These are phyloP conservation scores for Amoebophrya sp. DNA, from an alignment of 169 alveolate genomes.

Conservation along the genomic window DNA sequence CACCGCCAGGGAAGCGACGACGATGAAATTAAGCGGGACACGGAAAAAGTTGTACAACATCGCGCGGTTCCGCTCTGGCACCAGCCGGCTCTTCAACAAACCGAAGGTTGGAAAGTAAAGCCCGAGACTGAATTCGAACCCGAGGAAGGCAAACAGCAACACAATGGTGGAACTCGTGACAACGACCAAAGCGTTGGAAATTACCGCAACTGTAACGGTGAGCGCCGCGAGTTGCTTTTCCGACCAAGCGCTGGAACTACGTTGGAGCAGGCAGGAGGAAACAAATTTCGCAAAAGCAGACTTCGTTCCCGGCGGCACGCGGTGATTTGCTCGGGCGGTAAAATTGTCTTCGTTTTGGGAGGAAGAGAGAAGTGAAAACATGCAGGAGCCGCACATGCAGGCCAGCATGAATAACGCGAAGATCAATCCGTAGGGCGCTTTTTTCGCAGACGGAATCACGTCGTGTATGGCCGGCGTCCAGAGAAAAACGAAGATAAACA, in stretches of 20 bases:
- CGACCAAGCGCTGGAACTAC: too few relatives aligned
- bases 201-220: not conserved
- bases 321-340: too few relatives aligned
- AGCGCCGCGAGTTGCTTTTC: not conserved
- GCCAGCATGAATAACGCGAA: not conserved
- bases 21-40: not conserved
- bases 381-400: not conserved
- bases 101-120: not conserved
- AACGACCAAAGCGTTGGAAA: not conserved
- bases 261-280: too few relatives aligned
- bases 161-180: not conserved
- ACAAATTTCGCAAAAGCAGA: too few relatives aligned
- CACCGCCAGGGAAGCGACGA: not conserved
- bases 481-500: slow-evolving; percentile 7
- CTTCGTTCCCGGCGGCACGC: too few relatives aligned
- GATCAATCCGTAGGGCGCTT: not conserved
- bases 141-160: not conserved
- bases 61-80: not conserved
- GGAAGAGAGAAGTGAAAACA: not conserved
- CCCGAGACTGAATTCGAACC: not conserved
- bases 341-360: too few relatives aligned
- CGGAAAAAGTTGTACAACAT: not conserved
- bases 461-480: not conserved
- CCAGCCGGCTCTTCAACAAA: not conserved
- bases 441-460: not conserved